A percentile compares a stretch with the other conserved stretches of the same genome.
phyloP scores from a whole-genome alignment of 1,139 yeast genomes.

The Geotrichum klebahnii region DNA sequence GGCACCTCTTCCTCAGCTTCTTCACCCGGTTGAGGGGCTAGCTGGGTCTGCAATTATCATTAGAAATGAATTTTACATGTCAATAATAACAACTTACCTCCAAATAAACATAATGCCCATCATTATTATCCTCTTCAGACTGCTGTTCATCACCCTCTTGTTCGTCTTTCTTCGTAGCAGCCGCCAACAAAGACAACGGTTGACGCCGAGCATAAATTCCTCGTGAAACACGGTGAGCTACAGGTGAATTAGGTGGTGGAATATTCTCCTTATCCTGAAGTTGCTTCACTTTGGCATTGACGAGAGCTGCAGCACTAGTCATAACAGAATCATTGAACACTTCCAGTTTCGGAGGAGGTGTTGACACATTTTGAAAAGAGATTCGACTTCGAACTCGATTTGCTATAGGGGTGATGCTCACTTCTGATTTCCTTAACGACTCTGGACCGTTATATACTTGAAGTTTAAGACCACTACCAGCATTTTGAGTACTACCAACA shows the following conservation, averaged over 20 bases:
- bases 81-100: neutral
- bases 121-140: neutral
- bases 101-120: neutral
- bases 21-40: slow-evolving; percentile 3
- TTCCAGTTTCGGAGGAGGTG: slow-evolving; percentile 5
- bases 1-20: neutral
- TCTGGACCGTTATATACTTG: too few relatives aligned
- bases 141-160: slow-evolving; percentile 1
- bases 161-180: neutral
- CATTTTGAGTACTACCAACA: too few relatives aligned
- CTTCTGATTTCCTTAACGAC: too few relatives aligned
- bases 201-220: neutral
- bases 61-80: neutral
- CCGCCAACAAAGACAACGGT: neutral
- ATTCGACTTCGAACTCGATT: too few relatives aligned
- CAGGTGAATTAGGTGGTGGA: slow-evolving; percentile 11
- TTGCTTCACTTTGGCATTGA: slow-evolving; percentile 14
- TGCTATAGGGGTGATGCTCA: too few relatives aligned
- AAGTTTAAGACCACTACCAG: too few relatives aligned
- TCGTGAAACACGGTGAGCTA: neutral
- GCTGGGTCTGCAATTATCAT: slow-evolving; percentile 1
- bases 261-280: slow-evolving; percentile 19
- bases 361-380: too few relatives aligned
- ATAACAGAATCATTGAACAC: slow-evolving; percentile 3
- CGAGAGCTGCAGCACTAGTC: slow-evolving; percentile 13